phyloP scores from a whole-genome alignment of 176 grass and related monocot species.

The Zea mays region Zm-B73-REFERENCE-NAM-5.0 NC_050100.1:177817501-177818000 shows the following conservation, averaged over 20 bases:
- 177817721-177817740: conserved; percentile 28
- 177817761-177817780: conserved; percentile 13
- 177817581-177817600: conserved; percentile 81
- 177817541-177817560: conserved; percentile 53
- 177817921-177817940: conserved; percentile 25
- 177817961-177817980: conserved; percentile 26
- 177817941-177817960: conserved; percentile 34
- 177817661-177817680: conserved; percentile 76
- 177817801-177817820: conserved; percentile 16
- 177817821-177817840: conserved; percentile 25
- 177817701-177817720: background rate
- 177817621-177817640: conserved; percentile 82
- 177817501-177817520: conserved; percentile 55
- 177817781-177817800: conserved; percentile 24
- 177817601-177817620: conserved; percentile 82
- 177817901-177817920: conserved; percentile 35
- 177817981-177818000: background rate
- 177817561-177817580: conserved; percentile 92
- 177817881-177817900: conserved; percentile 42
- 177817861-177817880: conserved; percentile 38
- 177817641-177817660: conserved; percentile 91
- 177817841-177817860: conserved; percentile 37
- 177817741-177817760: conserved; percentile 42
- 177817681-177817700: conserved; percentile 55
- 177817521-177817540: conserved; percentile 60